Base-by-base conservation (phyloP, 2,329 filamentous ascomycete genomes). In the Paraphaeosphaeria sporulosa region DNA sequence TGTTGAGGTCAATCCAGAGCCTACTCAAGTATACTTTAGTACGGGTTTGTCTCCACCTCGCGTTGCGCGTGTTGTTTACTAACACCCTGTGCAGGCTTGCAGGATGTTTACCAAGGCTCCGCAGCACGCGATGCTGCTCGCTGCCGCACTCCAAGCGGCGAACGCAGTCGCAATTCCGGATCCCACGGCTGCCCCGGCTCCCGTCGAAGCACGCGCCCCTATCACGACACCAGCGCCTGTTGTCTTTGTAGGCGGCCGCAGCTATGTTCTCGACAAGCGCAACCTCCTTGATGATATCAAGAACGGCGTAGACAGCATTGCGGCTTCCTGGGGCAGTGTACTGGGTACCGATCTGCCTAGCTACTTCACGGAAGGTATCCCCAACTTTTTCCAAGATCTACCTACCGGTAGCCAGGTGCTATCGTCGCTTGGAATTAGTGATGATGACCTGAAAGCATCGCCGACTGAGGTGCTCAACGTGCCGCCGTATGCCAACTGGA, bases 391-490 rank as follows among this genome's bases (percentile, higher is more conserved):
- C 74, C 84, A 89, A 57, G 83, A 84, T 65, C 85, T 92, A 40
- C 89, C 90, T 1, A 88, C 85, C 3, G 88, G 87, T 38, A 80
- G 80, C 43, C 79, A 81, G 7, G 90, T 92, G 1, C 76, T 85
- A 71, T 88, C 85, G 64, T 86, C 84, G 38, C 80, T 91, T 5
- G 87, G 85, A 1, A 80, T 92, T 36, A 80, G 82, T 55, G 84
- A 87, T 60, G 76, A 78, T 34, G 85, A 90, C 55, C 73, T 92
- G 40, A 83, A 79, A 50, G 87, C 89, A 2, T 79, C 84, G 58
- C 90, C 90, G 0, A 92, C 90, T 0, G 84, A 91, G 63, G 89
- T 90, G 4, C 77, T 93, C 61, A 93, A 92, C 64, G 73, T 93
- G 9, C 89, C 90, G 13, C 81, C 81, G 2, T 82, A 82, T 12